Evolutionary conservation across 2,329 filamentous ascomycete species (phyloP), one percentile per base, ranked within the genome.

Genomic region (Chalaropsis ovoidea): DNA sequence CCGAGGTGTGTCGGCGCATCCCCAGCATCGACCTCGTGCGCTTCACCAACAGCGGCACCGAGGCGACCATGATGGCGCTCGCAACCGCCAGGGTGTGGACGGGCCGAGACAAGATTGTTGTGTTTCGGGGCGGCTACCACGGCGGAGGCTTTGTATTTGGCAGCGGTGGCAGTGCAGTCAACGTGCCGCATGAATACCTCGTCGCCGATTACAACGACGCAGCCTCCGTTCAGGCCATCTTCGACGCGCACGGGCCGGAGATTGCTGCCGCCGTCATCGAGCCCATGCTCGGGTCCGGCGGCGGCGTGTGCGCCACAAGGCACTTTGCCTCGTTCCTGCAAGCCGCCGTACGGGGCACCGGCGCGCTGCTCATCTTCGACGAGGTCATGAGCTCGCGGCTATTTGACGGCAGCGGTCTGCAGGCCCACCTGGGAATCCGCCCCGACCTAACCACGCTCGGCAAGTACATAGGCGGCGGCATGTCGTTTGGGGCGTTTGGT

Each of bases 321-420:
- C 77, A 78, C 19, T 88, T 88, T 69, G 72, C 87, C 31, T 67
- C 72, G 10, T 76, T 76, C 1, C 73, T 87, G 3, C 80, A 81
- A 56, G 72, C 76, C 0, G 74, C 62, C 19, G 66, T 67, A 17
- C 61, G 13, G 6, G 19, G 78, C 70, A 73, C 76, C 0, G 81
- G 80, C 1, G 81, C 82, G 0, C 67, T 89, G 0, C 79, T 90
- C 69, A 83, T 90, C 43, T 75, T 88, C 15, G 87, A 90, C 71
- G 87, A 90, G 73, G 86, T 89, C 5, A 86, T 88, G 80, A 88
- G 86, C 0, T 86, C 82, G 2, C 78, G 86, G 1, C 73, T 88
- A 35, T 73, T 77, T 19, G 45, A 63, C 6, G 75, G 75, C 1
- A 74, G 77, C 6, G 85, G 86, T 0, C 72, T 84, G 2, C 77